phyloP scores from a whole-genome alignment of 495 filamentous ascomycete species.

The Penicillium fimorum region DNA sequence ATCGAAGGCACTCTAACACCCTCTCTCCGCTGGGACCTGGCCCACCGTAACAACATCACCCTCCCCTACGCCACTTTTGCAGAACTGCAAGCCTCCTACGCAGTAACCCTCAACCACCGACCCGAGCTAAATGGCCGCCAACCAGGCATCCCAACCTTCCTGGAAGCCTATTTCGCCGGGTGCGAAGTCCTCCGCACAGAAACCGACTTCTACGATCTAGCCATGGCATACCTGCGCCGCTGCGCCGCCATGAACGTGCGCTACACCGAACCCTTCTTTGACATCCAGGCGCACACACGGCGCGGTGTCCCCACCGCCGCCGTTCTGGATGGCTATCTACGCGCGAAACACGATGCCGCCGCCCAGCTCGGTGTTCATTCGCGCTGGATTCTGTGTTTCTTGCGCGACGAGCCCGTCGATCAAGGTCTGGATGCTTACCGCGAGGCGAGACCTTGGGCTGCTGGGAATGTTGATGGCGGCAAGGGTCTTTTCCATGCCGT shows the following conservation, averaged over 20 bases:
- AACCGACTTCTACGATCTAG: slow-evolving; percentile 44
- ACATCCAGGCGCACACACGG: slow-evolving; percentile 43
- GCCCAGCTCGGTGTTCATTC: slow-evolving; percentile 28
- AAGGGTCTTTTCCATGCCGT: slow-evolving; percentile 41
- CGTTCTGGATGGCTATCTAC: slow-evolving; percentile 37
- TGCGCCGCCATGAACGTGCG: slow-evolving; percentile 39
- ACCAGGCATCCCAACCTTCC: slow-evolving; percentile 37
- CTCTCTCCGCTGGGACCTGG: slow-evolving; percentile 36
- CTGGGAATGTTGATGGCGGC: slow-evolving; percentile 22
- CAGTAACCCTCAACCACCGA: slow-evolving; percentile 34
- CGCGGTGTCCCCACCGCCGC: slow-evolving; percentile 31
- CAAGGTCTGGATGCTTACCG: slow-evolving; percentile 27
- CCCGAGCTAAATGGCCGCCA: slow-evolving; percentile 34
- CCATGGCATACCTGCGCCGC: slow-evolving; percentile 36
- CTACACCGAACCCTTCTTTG: slow-evolving; percentile 46
- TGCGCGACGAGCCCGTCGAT: slow-evolving; percentile 35
- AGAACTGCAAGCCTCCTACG: slow-evolving; percentile 31
- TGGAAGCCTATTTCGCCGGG: slow-evolving; percentile 43
- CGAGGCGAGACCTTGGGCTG: slow-evolving; percentile 31
- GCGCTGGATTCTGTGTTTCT: slow-evolving; percentile 42
- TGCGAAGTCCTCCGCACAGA: slow-evolving; percentile 39
- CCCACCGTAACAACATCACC: slow-evolving; percentile 36
- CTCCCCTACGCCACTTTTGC: slow-evolving; percentile 33
- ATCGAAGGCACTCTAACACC: slow-evolving; percentile 46
- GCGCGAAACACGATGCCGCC: slow-evolving; percentile 33